phyloP scores from a whole-genome alignment of 2,329 filamentous ascomycete species.

The Trichoderma citrinoviride region DNA sequence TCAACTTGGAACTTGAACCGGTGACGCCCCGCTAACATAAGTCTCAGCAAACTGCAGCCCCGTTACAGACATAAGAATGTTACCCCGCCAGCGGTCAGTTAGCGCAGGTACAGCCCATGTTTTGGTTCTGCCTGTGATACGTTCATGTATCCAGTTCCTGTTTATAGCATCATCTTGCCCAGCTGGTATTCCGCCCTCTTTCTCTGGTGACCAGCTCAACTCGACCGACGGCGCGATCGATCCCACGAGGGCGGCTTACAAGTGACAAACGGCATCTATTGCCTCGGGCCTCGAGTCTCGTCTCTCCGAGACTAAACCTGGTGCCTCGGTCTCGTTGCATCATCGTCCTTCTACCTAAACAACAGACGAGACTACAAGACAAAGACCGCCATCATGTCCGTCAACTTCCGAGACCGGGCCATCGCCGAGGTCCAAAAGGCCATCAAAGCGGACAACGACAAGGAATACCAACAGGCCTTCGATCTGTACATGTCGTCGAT shows the following conservation, averaged over 20 bases:
- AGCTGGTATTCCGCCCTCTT: neutral
- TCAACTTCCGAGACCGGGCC: slow-evolving; percentile 93
- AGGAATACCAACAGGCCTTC: slow-evolving; percentile 96
- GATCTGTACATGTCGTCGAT: slow-evolving; percentile 93
- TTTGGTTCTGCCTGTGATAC: neutral
- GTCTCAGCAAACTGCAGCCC: slow-evolving; percentile 13
- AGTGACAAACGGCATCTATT: neutral
- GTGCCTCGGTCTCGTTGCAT: neutral
- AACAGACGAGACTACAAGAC: neutral
- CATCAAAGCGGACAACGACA: slow-evolving; percentile 92
- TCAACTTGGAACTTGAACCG: slow-evolving; percentile 3
- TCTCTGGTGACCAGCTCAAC: neutral
- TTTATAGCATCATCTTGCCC: slow-evolving; percentile 7
- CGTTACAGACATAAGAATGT: slow-evolving; percentile 22
- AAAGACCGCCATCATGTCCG: slow-evolving; percentile 66
- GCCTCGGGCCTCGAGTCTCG: neutral
- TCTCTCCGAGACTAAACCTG: neutral
- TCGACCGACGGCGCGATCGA: neutral
- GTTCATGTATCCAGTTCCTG: neutral
- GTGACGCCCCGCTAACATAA: slow-evolving; percentile 22
- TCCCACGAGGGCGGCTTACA: neutral
- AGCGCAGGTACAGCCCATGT: slow-evolving; percentile 14
- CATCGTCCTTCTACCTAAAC: neutral
- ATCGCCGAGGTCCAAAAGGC: slow-evolving; percentile 97
- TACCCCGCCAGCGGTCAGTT: slow-evolving; percentile 23